Evolutionary conservation across 129 eudicot genomes (phyloP).

Genomic region (Pulicaria dysenterica): DNA sequence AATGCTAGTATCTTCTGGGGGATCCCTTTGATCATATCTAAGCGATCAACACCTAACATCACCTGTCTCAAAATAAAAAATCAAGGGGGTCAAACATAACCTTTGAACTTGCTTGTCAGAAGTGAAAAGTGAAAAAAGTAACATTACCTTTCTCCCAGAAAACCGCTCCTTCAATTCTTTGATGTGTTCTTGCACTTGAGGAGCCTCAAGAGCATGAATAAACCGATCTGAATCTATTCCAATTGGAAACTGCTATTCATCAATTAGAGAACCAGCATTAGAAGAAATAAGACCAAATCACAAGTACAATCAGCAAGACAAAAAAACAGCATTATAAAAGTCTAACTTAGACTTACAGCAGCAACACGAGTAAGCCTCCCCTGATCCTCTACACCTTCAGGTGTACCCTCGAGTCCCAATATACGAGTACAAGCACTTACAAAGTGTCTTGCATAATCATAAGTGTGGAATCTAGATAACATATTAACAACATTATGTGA

Average conservation of each 20-base stretch:
- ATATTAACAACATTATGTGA: slow-evolving; percentile 3
- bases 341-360: slow-evolving; percentile 58
- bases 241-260: slow-evolving; percentile 77
- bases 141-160: slow-evolving; percentile 78
- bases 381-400: slow-evolving; percentile 98
- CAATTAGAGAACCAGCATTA: slow-evolving; percentile 17
- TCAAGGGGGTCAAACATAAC: background rate
- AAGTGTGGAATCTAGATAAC: slow-evolving; percentile 77
- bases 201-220: slow-evolving; percentile 66
- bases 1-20: slow-evolving; percentile 94
- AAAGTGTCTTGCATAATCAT: slow-evolving; percentile 96
- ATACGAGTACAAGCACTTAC: slow-evolving; percentile 98
- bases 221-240: slow-evolving; percentile 94
- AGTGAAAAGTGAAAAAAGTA: background rate
- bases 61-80: slow-evolving; percentile 48
- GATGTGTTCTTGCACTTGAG: slow-evolving; percentile 65
- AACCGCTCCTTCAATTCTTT: slow-evolving; percentile 78
- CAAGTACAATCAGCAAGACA: too few relatives aligned
- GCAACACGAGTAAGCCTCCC: slow-evolving; percentile 95
- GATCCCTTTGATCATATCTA: slow-evolving; percentile 95
- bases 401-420: slow-evolving; percentile 96
- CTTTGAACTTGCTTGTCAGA: background rate
- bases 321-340: slow-evolving; percentile 12
- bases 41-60: slow-evolving; percentile 94
- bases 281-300: slow-evolving; percentile 29